Conservation (phyloP, 345 rosid genomes). For the Eucalyptus microcorys region DNA sequence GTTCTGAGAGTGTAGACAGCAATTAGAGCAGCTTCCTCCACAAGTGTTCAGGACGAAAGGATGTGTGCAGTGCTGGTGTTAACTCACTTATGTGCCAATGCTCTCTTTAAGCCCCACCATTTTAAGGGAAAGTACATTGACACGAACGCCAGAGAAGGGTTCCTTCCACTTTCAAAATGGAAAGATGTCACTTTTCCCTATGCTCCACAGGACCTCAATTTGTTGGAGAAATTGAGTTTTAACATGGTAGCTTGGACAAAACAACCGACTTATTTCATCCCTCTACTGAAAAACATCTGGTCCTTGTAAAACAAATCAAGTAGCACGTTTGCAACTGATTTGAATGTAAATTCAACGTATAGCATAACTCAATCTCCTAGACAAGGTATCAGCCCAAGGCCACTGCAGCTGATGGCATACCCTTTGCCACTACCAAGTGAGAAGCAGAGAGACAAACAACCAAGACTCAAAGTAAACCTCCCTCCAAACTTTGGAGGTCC, state of each 20-base stretch:
- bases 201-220: not conserved
- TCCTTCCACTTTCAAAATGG: not conserved
- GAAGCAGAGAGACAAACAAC: not conserved
- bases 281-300: not conserved
- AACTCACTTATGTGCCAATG: not conserved
- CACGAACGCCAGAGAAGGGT: not conserved
- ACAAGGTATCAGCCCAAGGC: not conserved
- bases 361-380: not conserved
- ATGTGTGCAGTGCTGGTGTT: not conserved
- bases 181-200: not conserved
- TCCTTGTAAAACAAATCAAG: not conserved
- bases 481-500: not conserved
- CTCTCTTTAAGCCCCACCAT: not conserved
- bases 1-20: not conserved
- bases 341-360: not conserved
- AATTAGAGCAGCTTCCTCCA: not conserved
- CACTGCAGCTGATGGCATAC: not conserved
- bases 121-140: not conserved
- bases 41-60: not conserved
- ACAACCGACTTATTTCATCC: not conserved
- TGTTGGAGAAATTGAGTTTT: not conserved
- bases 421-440: not conserved
- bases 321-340: not conserved
- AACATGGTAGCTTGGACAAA: not conserved
- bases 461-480: not conserved